These are phyloP conservation scores for Sugiyamaella chiloensis DNA, from an alignment of 805 yeast species.

Conservation along the genomic window DNA sequence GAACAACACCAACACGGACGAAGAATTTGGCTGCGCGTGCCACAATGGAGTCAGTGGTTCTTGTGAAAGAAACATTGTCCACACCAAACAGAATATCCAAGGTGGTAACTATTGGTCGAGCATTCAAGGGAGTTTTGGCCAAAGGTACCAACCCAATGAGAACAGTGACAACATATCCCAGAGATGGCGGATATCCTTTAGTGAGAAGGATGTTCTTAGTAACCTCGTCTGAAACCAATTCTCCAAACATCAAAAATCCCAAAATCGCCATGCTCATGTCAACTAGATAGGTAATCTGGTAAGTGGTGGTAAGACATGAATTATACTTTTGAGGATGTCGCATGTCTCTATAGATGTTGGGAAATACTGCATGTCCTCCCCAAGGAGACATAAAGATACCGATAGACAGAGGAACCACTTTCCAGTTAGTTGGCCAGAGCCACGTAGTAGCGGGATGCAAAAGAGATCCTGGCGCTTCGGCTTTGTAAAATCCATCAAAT, in stretches of 20 bases:
- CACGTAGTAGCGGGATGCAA: conserved; percentile 60
- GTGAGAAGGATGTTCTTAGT: conserved; percentile 71
- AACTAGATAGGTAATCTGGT: conserved; percentile 53
- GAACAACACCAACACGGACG: conserved; percentile 50
- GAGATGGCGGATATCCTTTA: conserved; percentile 62
- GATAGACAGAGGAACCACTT: conserved; percentile 43
- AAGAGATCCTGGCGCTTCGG: conserved; percentile 70
- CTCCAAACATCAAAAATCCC: conserved; percentile 82
- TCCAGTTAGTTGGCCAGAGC: conserved; percentile 61
- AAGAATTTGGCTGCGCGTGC: conserved; percentile 17
- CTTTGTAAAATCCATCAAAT: conserved; percentile 60
- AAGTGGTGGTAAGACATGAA: conserved; percentile 53
- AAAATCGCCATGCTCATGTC: conserved; percentile 60
- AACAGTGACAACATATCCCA: conserved; percentile 50
- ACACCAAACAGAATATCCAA: conserved; percentile 52
- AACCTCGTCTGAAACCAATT: conserved; percentile 60
- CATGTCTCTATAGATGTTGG: conserved; percentile 73
- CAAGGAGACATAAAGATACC: conserved; percentile 55
- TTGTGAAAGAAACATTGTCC: conserved; percentile 26
- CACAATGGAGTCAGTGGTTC: not conserved
- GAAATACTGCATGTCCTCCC: conserved; percentile 83
- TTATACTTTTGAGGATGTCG: conserved; percentile 61
- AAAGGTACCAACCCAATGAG: conserved; percentile 79
- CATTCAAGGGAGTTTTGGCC: conserved; percentile 79
- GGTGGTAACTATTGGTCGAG: conserved; percentile 76